phyloP scores from a whole-genome alignment of 73 alveolate species.

The Tetrahymena thermophila region DNA sequence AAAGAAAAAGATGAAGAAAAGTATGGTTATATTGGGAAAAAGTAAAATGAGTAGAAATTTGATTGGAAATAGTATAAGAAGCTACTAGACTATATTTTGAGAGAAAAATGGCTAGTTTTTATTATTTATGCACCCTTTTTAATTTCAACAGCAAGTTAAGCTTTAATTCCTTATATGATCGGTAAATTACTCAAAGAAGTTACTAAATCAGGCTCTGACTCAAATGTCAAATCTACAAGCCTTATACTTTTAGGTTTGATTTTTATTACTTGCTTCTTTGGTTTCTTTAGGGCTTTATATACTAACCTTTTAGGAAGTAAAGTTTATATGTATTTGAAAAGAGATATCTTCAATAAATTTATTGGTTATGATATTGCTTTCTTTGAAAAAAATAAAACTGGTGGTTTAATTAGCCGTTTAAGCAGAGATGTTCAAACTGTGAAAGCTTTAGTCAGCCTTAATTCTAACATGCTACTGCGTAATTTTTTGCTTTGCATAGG shows the following conservation, averaged over 20 bases:
- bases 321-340: not conserved
- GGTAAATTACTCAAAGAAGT: not conserved
- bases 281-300: not conserved
- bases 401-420: conserved; percentile 29
- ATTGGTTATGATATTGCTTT: conserved; percentile 21
- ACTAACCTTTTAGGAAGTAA: not conserved
- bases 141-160: not conserved
- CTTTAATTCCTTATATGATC: not conserved
- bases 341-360: conserved; percentile 7
- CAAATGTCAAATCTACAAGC: not conserved
- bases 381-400: conserved; percentile 20
- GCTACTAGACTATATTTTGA: not conserved
- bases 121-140: not conserved
- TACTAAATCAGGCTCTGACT: not conserved
- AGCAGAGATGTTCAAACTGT: conserved; percentile 29
- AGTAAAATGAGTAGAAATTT: not conserved
- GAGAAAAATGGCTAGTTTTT: not conserved
- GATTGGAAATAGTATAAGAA: not conserved
- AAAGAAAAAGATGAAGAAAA: not conserved
- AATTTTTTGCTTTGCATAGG: not conserved
- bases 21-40: not conserved
- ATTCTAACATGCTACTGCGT: conserved; percentile 10
- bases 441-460: conserved; percentile 23
- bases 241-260: not conserved
- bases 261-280: not conserved